Conservation (phyloP, 768 basidiomycete species). For the Imleria badia region DNA sequence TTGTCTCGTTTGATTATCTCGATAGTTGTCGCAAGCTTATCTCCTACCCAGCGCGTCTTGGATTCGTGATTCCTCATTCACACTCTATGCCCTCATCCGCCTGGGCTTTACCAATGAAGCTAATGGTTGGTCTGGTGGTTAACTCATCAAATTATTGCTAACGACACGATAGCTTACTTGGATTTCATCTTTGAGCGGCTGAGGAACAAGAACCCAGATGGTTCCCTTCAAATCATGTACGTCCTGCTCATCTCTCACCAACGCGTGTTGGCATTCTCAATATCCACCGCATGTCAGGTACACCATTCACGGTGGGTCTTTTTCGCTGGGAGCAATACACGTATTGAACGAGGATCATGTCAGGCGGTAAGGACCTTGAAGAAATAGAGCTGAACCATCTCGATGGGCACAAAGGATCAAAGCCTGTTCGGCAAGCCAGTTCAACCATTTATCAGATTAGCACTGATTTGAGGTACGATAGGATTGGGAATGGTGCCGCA, state of each 20-base stretch:
- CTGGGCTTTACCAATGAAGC: constrained; percentile 95
- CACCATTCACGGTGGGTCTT: constrained; percentile 76
- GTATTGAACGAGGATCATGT: neutral
- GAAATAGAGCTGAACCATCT: constrained; percentile 84
- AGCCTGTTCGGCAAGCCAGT: constrained; percentile 60
- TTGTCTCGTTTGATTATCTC: neutral
- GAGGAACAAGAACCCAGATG: constrained; percentile 82
- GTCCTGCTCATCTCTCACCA: neutral
- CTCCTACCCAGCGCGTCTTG: constrained; percentile 60
- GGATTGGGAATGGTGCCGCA: constrained; percentile 95
- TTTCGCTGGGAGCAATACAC: neutral
- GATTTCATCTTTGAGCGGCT: constrained; percentile 88
- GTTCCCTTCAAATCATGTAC: constrained; percentile 91
- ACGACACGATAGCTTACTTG: constrained; percentile 62
- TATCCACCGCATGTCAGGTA: constrained; percentile 41
- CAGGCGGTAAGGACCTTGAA: constrained; percentile 75
- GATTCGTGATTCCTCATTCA: constrained; percentile 97
- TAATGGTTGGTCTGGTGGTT: constrained; percentile 51
- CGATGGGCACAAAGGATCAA: constrained; percentile 84
- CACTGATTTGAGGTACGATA: constrained; percentile 18
- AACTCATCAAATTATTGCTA: neutral
- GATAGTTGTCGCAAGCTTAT: neutral
- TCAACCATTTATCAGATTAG: neutral
- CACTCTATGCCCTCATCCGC: constrained; percentile 89
- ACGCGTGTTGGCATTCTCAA: neutral